Evolutionary conservation across 768 basidiomycete species (phyloP).

Genomic region (Lactarius hatsudake): DNA sequence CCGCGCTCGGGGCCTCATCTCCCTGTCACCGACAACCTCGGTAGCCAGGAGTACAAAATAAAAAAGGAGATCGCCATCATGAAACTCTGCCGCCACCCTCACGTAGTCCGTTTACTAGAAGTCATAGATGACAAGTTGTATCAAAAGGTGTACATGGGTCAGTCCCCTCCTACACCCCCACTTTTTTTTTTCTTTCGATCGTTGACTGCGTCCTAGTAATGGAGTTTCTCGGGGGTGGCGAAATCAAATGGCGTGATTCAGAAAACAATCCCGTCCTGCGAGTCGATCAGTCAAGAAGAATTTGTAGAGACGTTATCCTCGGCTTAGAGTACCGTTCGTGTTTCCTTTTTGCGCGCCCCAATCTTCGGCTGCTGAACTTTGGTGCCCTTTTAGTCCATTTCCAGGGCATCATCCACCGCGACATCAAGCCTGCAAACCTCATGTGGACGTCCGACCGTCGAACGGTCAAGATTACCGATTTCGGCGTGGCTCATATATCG

Average conservation of each 20-base stretch:
- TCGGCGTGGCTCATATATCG: conserved; percentile 96
- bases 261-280: conserved; percentile 70
- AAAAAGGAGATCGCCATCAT: conserved; percentile 96
- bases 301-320: conserved; percentile 89
- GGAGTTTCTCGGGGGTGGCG: conserved; percentile 95
- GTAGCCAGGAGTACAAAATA: conserved; percentile 79
- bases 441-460: conserved; percentile 84
- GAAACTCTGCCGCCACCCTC: conserved; percentile 91
- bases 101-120: conserved; percentile 86
- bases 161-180: conserved; percentile 8
- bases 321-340: conserved; percentile 92
- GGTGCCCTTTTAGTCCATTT: conserved; percentile 69
- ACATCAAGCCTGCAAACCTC: conserved; percentile 98
- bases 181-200: conserved; percentile 12
- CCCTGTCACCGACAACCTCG: conserved; percentile 63
- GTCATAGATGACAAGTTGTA: conserved; percentile 91
- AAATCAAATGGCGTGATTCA: conserved; percentile 82
- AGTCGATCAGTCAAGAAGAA: conserved; percentile 78
- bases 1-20: conserved; percentile 47
- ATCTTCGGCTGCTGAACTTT: conserved; percentile 17
- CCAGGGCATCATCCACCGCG: conserved; percentile 98
- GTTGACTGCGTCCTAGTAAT: conserved; percentile 56
- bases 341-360: neutral
- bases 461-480: conserved; percentile 95
- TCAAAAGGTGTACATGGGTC: conserved; percentile 92